Evolutionary conservation across 2,329 filamentous ascomycete species (phyloP).

Genomic region (Fusarium verticillioides): DNA sequence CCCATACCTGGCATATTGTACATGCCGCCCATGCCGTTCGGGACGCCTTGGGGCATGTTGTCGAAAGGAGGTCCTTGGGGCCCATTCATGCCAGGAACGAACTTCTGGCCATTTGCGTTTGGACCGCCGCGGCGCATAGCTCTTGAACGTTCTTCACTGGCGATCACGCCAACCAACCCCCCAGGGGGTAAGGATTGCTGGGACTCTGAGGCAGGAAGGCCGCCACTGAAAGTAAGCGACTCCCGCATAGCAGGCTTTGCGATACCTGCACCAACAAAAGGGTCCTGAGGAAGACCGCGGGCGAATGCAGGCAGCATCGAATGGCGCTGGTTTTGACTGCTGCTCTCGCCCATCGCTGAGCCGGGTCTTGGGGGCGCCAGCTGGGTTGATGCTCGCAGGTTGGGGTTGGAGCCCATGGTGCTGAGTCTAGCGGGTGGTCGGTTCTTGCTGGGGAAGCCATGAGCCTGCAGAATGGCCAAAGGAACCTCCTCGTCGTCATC

Average conservation of each 20-base stretch:
- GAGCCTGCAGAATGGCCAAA: conserved; percentile 85
- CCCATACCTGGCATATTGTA: conserved; percentile 44
- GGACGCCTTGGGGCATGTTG: conserved; percentile 56
- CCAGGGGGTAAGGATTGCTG: conserved; percentile 68
- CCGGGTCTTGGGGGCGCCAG: conserved; percentile 59
- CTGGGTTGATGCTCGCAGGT: conserved; percentile 68
- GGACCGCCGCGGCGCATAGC: conserved; percentile 84
- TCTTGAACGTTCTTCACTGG: conserved; percentile 81
- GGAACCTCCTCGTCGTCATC: conserved; percentile 94
- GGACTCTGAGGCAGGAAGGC: conserved; percentile 54
- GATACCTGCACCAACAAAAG: conserved; percentile 82
- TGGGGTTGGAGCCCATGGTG: conserved; percentile 75
- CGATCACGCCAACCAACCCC: conserved; percentile 88
- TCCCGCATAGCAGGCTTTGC: conserved; percentile 79
- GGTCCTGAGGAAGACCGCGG: conserved; percentile 82
- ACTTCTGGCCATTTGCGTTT: conserved; percentile 66
- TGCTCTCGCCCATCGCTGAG: conserved; percentile 65
- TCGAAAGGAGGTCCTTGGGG: conserved; percentile 58
- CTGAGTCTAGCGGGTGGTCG: conserved; percentile 76
- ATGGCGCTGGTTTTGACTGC: conserved; percentile 45
- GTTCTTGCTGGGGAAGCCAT: conserved; percentile 85
- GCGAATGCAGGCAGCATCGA: conserved; percentile 81
- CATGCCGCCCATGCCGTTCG: conserved; percentile 52
- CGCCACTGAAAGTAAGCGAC: conserved; percentile 75
- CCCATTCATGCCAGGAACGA: conserved; percentile 50